phyloP scores from a whole-genome alignment of 768 basidiomycete species.

The Neoboletus magnificus region DNA sequence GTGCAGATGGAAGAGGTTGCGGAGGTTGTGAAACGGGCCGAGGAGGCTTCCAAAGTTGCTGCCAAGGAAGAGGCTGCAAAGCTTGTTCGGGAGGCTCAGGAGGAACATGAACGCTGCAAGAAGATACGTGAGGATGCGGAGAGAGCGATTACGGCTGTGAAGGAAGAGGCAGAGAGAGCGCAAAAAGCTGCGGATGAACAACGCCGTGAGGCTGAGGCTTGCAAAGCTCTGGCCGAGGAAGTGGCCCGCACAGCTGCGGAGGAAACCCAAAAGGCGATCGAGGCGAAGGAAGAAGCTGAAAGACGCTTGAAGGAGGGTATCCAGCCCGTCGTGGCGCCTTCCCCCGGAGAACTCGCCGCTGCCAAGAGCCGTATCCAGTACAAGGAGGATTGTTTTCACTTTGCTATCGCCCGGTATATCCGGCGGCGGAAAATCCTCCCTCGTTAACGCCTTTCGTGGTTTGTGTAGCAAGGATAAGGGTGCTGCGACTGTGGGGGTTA shows the following conservation, averaged over 20 bases:
- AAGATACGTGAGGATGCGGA: no score
- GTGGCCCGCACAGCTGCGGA: no score
- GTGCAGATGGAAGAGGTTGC: conserved; percentile 12
- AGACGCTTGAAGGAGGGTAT: conserved; percentile 22
- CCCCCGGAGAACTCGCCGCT: conserved; percentile 14
- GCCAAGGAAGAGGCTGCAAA: no score
- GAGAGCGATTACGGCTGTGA: no score
- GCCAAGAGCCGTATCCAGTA: conserved; percentile 21
- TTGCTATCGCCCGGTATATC: conserved; percentile 34
- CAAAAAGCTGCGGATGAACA: conserved; percentile 13
- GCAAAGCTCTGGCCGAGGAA: conserved; percentile 10
- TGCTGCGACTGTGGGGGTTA: conserved; percentile 29
- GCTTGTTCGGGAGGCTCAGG: no score
- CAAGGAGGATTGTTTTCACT: conserved; percentile 27
- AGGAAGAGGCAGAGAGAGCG: no score
- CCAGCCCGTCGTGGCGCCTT: conserved; percentile 24
- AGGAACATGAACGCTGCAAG: no score
- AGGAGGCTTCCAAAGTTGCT: neutral
- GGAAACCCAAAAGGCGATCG: neutral
- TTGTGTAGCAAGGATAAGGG: conserved; percentile 15
- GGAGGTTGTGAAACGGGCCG: neutral
- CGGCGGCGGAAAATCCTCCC: conserved; percentile 36
- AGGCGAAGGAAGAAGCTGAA: conserved; percentile 17
- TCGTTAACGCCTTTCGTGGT: conserved; percentile 36
- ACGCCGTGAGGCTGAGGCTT: conserved; percentile 14